Conservation (phyloP, 129 eudicot genomes). For the Erigeron canadensis region DNA sequence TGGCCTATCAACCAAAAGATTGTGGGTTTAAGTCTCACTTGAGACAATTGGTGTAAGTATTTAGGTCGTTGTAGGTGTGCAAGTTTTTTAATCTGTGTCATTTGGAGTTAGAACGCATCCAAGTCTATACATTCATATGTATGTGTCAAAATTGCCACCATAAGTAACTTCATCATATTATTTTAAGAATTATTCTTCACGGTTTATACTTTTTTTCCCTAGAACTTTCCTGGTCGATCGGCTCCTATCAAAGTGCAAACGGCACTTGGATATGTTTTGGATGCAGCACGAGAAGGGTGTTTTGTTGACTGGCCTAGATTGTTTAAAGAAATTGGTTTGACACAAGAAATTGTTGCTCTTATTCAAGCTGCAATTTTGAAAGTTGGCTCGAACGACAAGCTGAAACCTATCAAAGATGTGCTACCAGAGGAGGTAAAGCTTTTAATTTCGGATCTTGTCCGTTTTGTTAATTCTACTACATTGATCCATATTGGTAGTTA, state of each 20-base stretch:
- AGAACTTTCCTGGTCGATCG: conserved; percentile 78
- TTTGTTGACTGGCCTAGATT: conserved; percentile 55
- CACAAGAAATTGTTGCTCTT: conserved; percentile 37
- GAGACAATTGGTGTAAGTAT: too few species aligned
- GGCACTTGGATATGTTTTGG: conserved; percentile 62
- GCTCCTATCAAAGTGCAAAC: conserved; percentile 80
- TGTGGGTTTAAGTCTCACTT: too few species aligned
- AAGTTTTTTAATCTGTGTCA: not conserved
- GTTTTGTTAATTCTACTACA: too few species aligned
- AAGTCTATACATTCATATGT: not conserved
- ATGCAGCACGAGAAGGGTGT: conserved; percentile 81
- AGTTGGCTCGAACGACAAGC: conserved; percentile 79
- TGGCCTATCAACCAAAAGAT: too few species aligned
- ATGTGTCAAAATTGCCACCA: conserved; percentile 10
- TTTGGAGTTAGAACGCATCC: not conserved
- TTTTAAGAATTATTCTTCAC: conserved; percentile 5
- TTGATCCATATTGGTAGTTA: too few species aligned
- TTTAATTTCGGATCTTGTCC: not conserved
- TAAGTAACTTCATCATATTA: conserved; percentile 6
- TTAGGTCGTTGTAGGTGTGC: too few species aligned
- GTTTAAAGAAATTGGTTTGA: conserved; percentile 57
- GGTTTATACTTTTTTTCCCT: conserved; percentile 19
- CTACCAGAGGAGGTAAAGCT: conserved; percentile 79
- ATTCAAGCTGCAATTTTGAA: conserved; percentile 53
- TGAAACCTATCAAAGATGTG: conserved; percentile 80